Base-by-base conservation (phyloP, 768 basidiomycete species). In the Melanogaster broomeanus region DNA sequence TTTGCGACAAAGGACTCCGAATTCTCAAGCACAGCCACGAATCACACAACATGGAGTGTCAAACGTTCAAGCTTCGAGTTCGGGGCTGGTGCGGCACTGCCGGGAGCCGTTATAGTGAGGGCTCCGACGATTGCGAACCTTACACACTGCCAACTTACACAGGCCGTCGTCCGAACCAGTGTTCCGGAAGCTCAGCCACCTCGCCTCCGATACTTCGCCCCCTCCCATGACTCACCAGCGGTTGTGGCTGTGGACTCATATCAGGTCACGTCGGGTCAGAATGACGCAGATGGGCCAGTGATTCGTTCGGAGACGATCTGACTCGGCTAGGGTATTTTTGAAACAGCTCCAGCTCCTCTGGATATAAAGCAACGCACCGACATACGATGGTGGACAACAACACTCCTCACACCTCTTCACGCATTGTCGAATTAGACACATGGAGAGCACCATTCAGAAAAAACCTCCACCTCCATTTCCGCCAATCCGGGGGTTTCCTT, bases 361-460 rank as follows among this genome's bases (percentile, higher is more conserved):
- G 42, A n/a, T 62, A 59, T 64, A 63, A 61, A 51, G 42, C 42
- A 25, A 39, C 22, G 13, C 16, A 12, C 42, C 15, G n/a, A 19
- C 6, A 15, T 7, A 21, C 3, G 9, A 47, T 22, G 28, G 24
- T 0, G 21, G 41, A 16, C 27, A 42, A 2, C 50, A 45, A 41
- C 21, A 5, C 15, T 35, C 38, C 34, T 42, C 43, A 3, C 48
- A 13, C 6, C 12, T 31, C 10, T 31, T 16, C 0, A n/a, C 18
- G 16, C 41, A 42, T 24, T 6, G n/a, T 33, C 33, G 13, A 18
- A 22, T 3, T 21, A 40, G 12, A 30, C 13, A 4, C 18, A 63
- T 63, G 63, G 53, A 60, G 30, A 30, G 30, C 30, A 30, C 30
- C n/a, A 65, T 63, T 1, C 52, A 56, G 6, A 61, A 8, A n/a